phyloP scores from a whole-genome alignment of 2,329 filamentous ascomycete species.

The Aspergillus costaricaensis region DNA sequence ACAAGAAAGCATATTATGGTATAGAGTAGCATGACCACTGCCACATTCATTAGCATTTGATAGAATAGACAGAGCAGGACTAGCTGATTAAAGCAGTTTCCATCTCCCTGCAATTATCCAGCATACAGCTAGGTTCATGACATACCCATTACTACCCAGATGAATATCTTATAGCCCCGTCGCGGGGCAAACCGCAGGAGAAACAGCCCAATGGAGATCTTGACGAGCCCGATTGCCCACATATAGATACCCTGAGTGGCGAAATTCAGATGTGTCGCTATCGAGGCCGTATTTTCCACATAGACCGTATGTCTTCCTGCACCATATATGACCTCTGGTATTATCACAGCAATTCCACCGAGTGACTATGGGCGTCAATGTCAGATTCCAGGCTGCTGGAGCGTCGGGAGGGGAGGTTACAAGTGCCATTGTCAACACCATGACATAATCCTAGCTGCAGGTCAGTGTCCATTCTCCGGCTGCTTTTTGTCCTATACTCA shows the following conservation, averaged over 20 bases:
- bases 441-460: constrained; percentile 18
- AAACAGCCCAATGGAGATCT: constrained; percentile 47
- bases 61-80: too few relatives aligned
- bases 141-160: constrained; percentile 40
- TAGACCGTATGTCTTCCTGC: constrained; percentile 51
- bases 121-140: neutral
- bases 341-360: constrained; percentile 43
- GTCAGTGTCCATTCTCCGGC: neutral
- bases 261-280: constrained; percentile 48
- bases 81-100: too few relatives aligned
- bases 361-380: constrained; percentile 28
- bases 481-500: neutral
- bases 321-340: constrained; percentile 46
- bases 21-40: constrained; percentile 22
- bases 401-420: neutral
- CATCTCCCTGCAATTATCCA: neutral
- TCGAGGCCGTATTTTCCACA: constrained; percentile 38
- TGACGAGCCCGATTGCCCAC: constrained; percentile 45
- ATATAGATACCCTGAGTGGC: constrained; percentile 24
- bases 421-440: constrained; percentile 22
- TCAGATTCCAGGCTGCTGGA: neutral
- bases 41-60: neutral
- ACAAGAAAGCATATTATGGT: constrained; percentile 25
- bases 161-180: constrained; percentile 39
- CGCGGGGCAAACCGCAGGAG: constrained; percentile 46